Evolutionary conservation across 2,329 filamentous ascomycete genomes (phyloP).

Genomic region (Ophiostoma sp.): DNA sequence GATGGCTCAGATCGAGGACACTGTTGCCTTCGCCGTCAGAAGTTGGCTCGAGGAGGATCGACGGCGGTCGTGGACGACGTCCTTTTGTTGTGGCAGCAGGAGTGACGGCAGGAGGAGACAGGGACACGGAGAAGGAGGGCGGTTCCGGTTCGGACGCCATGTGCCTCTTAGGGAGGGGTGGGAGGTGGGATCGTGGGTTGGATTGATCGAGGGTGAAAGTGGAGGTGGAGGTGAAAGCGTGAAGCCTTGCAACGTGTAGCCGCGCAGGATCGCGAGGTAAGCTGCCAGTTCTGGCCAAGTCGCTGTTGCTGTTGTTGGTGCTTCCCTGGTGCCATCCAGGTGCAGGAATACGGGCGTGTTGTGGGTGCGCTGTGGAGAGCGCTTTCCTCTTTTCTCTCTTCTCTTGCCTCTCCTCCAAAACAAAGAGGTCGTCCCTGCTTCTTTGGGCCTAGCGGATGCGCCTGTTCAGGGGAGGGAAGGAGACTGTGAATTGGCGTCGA

Average conservation of each 20-base stretch:
- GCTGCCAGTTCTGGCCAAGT: background rate
- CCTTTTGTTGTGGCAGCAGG: too few relatives aligned
- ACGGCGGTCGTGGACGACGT: conserved; percentile 20
- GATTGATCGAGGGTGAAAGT: background rate
- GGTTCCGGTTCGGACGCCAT: conserved; percentile 23
- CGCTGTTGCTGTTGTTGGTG: background rate
- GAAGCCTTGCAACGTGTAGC: conserved; percentile 5
- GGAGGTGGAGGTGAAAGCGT: background rate
- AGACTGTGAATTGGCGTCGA: background rate
- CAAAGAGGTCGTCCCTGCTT: conserved; percentile 14
- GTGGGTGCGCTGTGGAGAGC: background rate
- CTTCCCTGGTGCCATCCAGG: conserved; percentile 2
- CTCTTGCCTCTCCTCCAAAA: background rate
- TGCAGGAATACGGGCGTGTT: background rate
- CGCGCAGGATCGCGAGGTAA: background rate
- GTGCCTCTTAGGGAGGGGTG: conserved; percentile 15
- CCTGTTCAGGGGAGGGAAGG: conserved; percentile 8
- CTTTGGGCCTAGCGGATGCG: conserved; percentile 23
- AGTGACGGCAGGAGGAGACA: background rate
- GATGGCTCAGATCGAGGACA: background rate
- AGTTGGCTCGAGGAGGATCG: conserved; percentile 25
- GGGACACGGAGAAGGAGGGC: conserved; percentile 21
- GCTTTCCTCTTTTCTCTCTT: background rate
- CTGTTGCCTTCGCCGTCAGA: conserved; percentile 20
- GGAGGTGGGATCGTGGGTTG: background rate